A percentile compares a stretch with the other conserved stretches of the same genome.
phyloP scores from a whole-genome alignment of 495 filamentous ascomycete species.

The Penicillium turbatum region DNA sequence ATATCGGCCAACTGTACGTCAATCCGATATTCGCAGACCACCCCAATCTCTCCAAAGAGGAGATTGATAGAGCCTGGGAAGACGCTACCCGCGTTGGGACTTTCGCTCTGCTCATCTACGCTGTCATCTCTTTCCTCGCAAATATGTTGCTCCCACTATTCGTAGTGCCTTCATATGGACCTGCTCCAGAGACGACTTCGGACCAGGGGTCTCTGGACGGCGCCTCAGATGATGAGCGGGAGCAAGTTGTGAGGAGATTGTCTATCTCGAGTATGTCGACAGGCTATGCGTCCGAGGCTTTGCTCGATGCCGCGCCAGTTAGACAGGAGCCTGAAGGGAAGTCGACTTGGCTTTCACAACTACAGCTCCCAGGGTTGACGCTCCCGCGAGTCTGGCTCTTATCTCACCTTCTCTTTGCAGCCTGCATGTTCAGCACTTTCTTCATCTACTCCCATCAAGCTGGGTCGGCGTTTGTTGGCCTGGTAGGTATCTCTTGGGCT shows the following conservation, averaged over 20 bases:
- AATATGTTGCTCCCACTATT: slow-evolving; percentile 81
- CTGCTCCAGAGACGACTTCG: slow-evolving; percentile 4
- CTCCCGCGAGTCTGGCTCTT: slow-evolving; percentile 82
- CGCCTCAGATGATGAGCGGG: slow-evolving; percentile 18
- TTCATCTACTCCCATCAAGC: slow-evolving; percentile 61
- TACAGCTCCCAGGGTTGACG: slow-evolving; percentile 75
- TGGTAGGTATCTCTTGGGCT: slow-evolving; percentile 85
- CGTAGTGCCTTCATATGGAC: slow-evolving; percentile 66
- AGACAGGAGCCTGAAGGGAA: slow-evolving; percentile 14
- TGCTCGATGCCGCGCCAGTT: slow-evolving; percentile 16
- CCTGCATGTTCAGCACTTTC: slow-evolving; percentile 75
- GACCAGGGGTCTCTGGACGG: not conserved
- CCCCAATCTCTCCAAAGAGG: slow-evolving; percentile 65
- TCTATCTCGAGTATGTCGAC: slow-evolving; percentile 32
- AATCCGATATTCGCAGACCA: slow-evolving; percentile 72
- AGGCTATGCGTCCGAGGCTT: slow-evolving; percentile 27
- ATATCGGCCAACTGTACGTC: slow-evolving; percentile 84
- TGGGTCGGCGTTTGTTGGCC: slow-evolving; percentile 68
- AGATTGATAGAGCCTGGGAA: slow-evolving; percentile 77
- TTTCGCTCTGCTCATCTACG: slow-evolving; percentile 81
- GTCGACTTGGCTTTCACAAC: slow-evolving; percentile 41
- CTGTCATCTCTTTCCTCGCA: slow-evolving; percentile 70
- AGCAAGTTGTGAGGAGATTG: slow-evolving; percentile 20
- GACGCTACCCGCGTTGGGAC: slow-evolving; percentile 76
- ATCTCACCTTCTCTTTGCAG: slow-evolving; percentile 72